Evolutionary conservation across 2,329 filamentous ascomycete genomes (phyloP), one percentile per base, ranked within the genome.

Genomic region (Rachicladosporium sp.): DNA sequence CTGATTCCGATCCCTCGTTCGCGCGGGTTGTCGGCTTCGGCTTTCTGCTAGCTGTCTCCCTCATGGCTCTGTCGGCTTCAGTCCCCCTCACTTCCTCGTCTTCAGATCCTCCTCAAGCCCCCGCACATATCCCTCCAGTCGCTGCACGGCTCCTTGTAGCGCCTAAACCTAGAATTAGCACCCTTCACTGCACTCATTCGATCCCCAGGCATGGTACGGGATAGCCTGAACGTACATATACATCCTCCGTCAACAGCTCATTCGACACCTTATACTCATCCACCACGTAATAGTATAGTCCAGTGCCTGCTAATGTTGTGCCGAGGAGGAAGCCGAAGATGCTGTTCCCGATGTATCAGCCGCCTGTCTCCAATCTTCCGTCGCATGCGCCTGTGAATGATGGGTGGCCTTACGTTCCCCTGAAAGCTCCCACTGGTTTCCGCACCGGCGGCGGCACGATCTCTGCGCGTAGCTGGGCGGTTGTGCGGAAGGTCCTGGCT

Each of bases 181-280:
- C 3, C 15, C 15, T 19, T 5, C 15, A 19, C 15, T 19, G 15
- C 15, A 19, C 15, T 19, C 15, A 19, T 19, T 19, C 5, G 15
- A 19, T 19, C 15, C 15, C 15, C 15, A 19, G 15, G 15, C 15
- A 19, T 19, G 15, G 15, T 19, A 19, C 15, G 15, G 15, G 15
- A 19, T 19, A 19, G 15, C 15, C 15, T 12, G 29, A 43, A 80
- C 85, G 64, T 74, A 95, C 89, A 65, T 89, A 89, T 61, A 96
- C 94, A 65, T 96, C 89, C 66, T 94, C 87, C 45, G 81, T 89
- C 64, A 96, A 69, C 57, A 95, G 74, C 66, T 93, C 84, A 68
- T 95, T 96, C 51, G 86, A 84, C 33, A 87, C 72, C 67, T 87
- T 86, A 70, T 95, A 96, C 64, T 96, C 88, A 60, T 89, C 78